Conservation (phyloP, 306 rosid species). For the Begonia peltatifolia region DNA sequence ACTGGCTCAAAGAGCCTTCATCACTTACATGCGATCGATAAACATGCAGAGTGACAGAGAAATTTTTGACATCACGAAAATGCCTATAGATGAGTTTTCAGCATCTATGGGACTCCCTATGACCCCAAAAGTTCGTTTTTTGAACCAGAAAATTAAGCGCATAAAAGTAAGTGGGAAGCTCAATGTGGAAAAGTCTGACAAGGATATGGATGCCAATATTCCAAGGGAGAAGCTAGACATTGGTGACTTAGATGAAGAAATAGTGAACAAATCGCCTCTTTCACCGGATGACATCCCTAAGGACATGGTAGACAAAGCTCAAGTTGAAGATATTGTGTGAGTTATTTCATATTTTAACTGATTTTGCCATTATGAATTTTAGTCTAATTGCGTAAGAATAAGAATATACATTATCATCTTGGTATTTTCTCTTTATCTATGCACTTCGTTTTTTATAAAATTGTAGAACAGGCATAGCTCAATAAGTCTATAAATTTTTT, state of each 20-base stretch:
- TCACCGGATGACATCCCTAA: constrained; percentile 15
- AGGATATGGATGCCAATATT: constrained; percentile 22
- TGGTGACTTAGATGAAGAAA: constrained; percentile 24
- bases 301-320: constrained; percentile 21
- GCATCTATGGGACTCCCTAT: constrained; percentile 81
- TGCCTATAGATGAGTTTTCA: constrained; percentile 57
- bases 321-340: constrained; percentile 36
- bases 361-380: no score
- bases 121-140: constrained; percentile 70
- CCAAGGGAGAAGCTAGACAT: constrained; percentile 31
- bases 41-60: constrained; percentile 69
- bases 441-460: no score
- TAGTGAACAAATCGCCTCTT: constrained; percentile 29
- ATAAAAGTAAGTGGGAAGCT: constrained; percentile 17
- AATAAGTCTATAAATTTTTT: no score
- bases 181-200: constrained; percentile 25
- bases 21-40: constrained; percentile 65
- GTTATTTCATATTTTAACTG: constrained; percentile 1
- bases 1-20: constrained; percentile 63
- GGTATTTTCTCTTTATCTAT: no score
- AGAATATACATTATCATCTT: no score
- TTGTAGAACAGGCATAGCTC: no score
- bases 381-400: no score
- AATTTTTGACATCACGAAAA: constrained; percentile 62
- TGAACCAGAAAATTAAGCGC: constrained; percentile 39